Evolutionary conservation across 331 rosid genomes (phyloP).

Genomic region (Erythrophleum ivorense): DNA sequence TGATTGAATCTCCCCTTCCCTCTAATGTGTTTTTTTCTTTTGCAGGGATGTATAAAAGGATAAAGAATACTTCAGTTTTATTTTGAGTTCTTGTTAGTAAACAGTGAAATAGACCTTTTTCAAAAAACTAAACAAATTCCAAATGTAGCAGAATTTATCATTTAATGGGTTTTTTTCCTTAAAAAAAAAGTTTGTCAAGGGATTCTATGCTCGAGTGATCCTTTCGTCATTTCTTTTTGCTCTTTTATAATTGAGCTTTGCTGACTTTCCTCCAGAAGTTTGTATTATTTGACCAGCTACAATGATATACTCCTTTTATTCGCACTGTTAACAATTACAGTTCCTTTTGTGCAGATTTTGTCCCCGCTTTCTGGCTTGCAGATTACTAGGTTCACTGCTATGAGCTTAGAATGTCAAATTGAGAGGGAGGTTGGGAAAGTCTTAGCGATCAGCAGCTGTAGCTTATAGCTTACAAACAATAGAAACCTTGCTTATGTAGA

Average conservation of each 20-base stretch:
- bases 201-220: background rate
- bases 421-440: slow-evolving; percentile 34
- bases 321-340: background rate
- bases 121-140: too few relatives aligned
- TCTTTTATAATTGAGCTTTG: background rate
- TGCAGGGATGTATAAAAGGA: background rate
- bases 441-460: slow-evolving; percentile 41
- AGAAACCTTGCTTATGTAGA: slow-evolving; percentile 56
- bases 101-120: too few relatives aligned
- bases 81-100: background rate
- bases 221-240: background rate
- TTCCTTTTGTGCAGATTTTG: slow-evolving; percentile 12
- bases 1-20: background rate
- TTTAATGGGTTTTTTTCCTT: too few relatives aligned
- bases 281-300: slow-evolving; percentile 1
- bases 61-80: background rate
- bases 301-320: slow-evolving; percentile 3
- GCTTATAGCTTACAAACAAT: slow-evolving; percentile 49
- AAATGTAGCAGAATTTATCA: too few relatives aligned
- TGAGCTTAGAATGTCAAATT: background rate
- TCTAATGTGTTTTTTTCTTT: background rate
- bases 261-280: background rate
- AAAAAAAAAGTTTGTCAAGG: background rate
- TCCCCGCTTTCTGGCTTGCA: slow-evolving; percentile 3
- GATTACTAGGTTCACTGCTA: slow-evolving; percentile 15